Evolutionary conservation across 1,139 yeast species (phyloP), one percentile per base, ranked within the genome.

Genomic region (Sugiyamaella castrensis): DNA sequence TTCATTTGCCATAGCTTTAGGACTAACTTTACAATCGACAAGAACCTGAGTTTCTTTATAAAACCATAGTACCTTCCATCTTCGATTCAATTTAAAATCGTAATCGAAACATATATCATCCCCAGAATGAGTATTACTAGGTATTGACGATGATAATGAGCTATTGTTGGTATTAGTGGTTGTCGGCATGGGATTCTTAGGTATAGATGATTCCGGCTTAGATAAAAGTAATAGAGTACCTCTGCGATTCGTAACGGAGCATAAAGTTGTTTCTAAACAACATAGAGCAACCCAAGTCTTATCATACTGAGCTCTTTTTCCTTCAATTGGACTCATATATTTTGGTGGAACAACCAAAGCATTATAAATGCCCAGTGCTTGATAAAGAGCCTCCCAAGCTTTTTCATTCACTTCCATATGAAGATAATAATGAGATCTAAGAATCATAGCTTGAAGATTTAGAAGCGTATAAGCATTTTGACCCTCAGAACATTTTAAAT

Each of bases 351-450:
- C 11, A 32, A 11, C 15, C n/a, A 41, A 15, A n/a, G 45, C 39
- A 34, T 41, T 41, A 34, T 34, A 41, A 15, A 41, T 41, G 10
- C 37, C 31, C 28, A 43, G 35, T 19, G 46, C 40, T 36, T 43
- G 16, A 24, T 43, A 43, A n/a, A 43, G 24, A 11, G 37, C 19
- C 10, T 36, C 37, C 46, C 46, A 43, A n/a, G 46, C 46, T 28
- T 9, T 9, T 29, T 43, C 46, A 43, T 15, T 28, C 37, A 36
- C 31, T 30, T 43, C 46, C 29, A 33, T 37, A 29, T 43, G 46
- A 29, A 43, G 40, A 34, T 27, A 39, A 34, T 47, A 44, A 28
- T 47, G 43, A 15, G 45, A 43, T 26, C 48, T 36, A 28, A 47
- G 38, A 29, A 47, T 29, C 29, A 44, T 33, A 10, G 40, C 11